Evolutionary conservation across 192 early-diverging fungal genomes (phyloP).

Genomic region (Martensiomyces pterosporus): DNA sequence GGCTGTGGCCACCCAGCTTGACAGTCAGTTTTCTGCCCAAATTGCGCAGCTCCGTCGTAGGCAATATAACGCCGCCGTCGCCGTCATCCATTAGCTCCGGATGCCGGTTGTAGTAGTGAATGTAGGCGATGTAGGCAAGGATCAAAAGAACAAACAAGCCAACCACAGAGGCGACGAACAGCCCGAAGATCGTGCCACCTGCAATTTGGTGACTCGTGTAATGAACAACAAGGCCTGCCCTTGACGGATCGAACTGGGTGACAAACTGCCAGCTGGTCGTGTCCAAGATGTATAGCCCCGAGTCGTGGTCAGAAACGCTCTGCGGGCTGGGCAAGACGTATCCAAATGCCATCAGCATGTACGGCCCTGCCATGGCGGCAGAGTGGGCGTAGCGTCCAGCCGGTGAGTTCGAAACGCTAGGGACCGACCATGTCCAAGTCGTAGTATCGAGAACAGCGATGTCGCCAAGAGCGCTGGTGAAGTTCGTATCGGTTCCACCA

Average conservation of each 20-base stretch:
- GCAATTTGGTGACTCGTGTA: conserved; percentile 17
- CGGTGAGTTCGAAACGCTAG: conserved; percentile 12
- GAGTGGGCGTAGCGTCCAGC: conserved; percentile 38
- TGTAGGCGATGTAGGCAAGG: conserved; percentile 28
- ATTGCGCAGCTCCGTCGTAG: conserved; percentile 29
- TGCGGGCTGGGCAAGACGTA: conserved; percentile 1
- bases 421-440: conserved; percentile 40
- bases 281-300: conserved; percentile 40
- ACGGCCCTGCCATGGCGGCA: conserved; percentile 36
- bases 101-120: conserved; percentile 45
- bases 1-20: conserved; percentile 21
- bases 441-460: conserved; percentile 45
- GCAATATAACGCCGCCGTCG: conserved; percentile 26
- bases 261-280: conserved; percentile 38
- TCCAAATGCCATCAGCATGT: conserved; percentile 43
- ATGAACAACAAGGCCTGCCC: conserved; percentile 20
- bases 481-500: conserved; percentile 31
- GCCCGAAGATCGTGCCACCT: conserved; percentile 45
- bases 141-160: conserved; percentile 28
- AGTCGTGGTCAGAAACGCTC: conserved; percentile 10
- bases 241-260: conserved; percentile 26
- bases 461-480: conserved; percentile 28
- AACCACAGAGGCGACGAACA: conserved; percentile 32
- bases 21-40: conserved; percentile 33
- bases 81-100: conserved; percentile 25